Evolutionary conservation across 108 stramenopile genomes (phyloP).

Genomic region (Pelagomonas calceolata): DNA sequence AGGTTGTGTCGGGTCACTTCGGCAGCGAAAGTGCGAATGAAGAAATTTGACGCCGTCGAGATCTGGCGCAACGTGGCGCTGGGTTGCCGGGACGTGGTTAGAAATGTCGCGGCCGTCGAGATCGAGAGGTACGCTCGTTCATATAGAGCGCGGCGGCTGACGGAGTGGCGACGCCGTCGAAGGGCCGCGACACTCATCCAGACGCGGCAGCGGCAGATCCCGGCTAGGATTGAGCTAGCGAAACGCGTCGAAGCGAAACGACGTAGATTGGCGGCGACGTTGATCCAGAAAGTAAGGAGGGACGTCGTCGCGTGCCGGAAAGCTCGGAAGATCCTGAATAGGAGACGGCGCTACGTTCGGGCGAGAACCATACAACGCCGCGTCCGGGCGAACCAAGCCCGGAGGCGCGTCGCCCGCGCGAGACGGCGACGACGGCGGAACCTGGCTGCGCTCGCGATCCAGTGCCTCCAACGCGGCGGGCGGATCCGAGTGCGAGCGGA

Average conservation of each 20-base stretch:
- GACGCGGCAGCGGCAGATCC: neutral
- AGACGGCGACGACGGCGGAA: too few relatives aligned
- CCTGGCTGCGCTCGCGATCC: too few relatives aligned
- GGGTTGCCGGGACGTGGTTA: too few relatives aligned
- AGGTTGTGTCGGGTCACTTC: neutral
- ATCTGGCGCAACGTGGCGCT: neutral
- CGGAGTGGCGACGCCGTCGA: neutral
- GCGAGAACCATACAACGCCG: neutral
- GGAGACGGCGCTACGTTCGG: neutral
- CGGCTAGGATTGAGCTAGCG: neutral
- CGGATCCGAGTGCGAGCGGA: too few relatives aligned
- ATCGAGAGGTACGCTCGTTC: neutral
- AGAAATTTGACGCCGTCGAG: neutral
- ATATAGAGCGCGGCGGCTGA: neutral
- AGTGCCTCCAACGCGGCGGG: too few relatives aligned
- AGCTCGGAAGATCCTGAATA: too few relatives aligned
- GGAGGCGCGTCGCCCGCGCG: too few relatives aligned
- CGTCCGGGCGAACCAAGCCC: too few relatives aligned
- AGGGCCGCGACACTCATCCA: neutral
- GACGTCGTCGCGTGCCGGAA: too few relatives aligned
- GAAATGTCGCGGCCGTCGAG: neutral
- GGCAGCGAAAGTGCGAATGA: neutral
- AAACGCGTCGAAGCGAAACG: neutral
- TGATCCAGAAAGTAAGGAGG: too few relatives aligned
- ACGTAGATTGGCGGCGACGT: neutral